These are phyloP conservation scores for Cystoisospora suis DNA, from an alignment of 169 alveolate genomes.

Conservation along the genomic window DNA sequence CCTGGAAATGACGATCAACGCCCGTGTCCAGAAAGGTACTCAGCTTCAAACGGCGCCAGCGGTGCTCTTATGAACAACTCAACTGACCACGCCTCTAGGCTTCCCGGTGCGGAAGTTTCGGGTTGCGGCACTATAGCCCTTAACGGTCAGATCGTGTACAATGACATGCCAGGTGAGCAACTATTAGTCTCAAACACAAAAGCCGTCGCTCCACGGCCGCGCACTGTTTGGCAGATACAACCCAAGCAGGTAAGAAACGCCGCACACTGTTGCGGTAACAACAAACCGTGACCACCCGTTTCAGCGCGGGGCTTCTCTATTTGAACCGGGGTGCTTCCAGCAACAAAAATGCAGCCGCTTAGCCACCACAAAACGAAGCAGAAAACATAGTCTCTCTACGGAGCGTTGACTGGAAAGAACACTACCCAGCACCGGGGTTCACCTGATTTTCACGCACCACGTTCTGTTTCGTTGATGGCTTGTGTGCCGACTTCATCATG, in stretches of 20 bases:
- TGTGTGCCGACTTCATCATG: no score
- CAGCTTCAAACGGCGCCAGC: neutral
- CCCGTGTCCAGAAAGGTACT: neutral
- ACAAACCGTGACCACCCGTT: no score
- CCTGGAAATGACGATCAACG: neutral
- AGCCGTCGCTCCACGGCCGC: neutral
- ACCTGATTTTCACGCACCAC: no score
- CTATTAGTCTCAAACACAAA: neutral
- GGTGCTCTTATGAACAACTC: neutral
- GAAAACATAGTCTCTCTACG: no score
- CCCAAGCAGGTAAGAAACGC: neutral
- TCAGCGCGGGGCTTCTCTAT: no score
- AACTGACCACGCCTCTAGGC: neutral
- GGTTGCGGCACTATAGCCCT: conserved; percentile 63
- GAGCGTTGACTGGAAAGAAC: no score
- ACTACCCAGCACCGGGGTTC: no score
- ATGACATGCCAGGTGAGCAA: neutral
- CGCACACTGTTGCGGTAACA: no score
- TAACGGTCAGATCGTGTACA: conserved; percentile 56
- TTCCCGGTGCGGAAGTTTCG: conserved; percentile 61
- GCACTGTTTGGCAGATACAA: neutral
- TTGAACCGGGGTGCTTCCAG: no score
- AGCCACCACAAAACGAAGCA: no score
- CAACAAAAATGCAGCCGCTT: no score
- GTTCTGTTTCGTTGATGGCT: no score